Evolutionary conservation across 1,284 basidiomycete genomes (phyloP), one percentile per base, ranked within the genome.

Genomic region (Ustilago trichophora): DNA sequence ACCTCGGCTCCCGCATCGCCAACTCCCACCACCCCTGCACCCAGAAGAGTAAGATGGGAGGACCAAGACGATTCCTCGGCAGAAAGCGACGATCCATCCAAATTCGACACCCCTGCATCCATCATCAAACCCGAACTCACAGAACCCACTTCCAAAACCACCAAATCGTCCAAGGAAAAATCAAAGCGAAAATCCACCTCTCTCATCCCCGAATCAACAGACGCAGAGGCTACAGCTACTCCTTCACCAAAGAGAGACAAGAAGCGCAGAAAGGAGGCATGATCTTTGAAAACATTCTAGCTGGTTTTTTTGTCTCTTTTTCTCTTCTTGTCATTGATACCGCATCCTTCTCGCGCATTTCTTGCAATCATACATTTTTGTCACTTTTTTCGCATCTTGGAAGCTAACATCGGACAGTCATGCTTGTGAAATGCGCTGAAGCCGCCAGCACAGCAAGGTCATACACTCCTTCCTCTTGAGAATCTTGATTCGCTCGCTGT

Each of bases 1-100:
- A 15, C 32, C 12, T 29, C 8, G 8, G 27, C 7, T 13, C 7
- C 27, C 27, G 27, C 7, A 13, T 16, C 34, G 1, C 21, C 32
- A 7, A 12, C 32, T 12, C 19, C 60, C 4, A 21, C 53, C 9
- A 22, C 51, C 6, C 42, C 51, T 10, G 38, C 49, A 26, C 60
- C 60, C n/a, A 45, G 55, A 31, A 44, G 62, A 35, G 65, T 68
- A 4, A 42, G 65, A 4, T 68, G 65, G 65, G 26, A 68, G 16
- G 65, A 68, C 43, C 41, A 68, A 29, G 54, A 60, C 34, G 45
- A 62, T 12, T n/a, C 45, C 21, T 35, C 42, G 8, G 8, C 42
- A 4, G 47, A 59, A 0, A 25, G 26, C 35, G 63, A 67, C 19
- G 56, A 47, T 26, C 16, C 34, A 1, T 18, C 35, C 11, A 34